Conservation (phyloP, 164 flowering plant genomes). For the Buxus sempervirens region DNA sequence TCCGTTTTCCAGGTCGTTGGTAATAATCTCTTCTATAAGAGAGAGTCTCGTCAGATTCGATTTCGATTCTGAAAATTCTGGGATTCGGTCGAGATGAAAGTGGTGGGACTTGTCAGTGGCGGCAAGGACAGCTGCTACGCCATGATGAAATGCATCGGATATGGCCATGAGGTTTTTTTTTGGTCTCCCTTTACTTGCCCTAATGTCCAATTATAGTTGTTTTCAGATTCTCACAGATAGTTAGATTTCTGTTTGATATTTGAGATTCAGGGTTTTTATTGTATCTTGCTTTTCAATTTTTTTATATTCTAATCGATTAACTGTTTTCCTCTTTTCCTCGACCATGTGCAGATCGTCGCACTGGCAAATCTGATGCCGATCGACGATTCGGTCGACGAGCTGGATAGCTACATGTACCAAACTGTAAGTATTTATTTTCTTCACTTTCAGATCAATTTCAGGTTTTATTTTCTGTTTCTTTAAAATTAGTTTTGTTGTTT, state of each 20-base stretch:
- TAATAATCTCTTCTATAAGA: too few species aligned
- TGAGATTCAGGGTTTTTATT: background rate
- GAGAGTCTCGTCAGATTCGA: background rate
- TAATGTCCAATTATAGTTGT: background rate
- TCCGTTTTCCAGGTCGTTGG: too few species aligned
- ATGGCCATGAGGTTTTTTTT: slow-evolving; percentile 69
- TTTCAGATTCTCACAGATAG: background rate
- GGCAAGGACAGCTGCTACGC: slow-evolving; percentile 98
- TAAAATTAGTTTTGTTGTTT: too few species aligned
- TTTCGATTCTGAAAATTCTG: background rate
- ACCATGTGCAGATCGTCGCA: slow-evolving; percentile 62
- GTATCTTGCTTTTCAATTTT: background rate
- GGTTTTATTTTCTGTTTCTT: background rate
- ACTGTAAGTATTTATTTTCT: slow-evolving; percentile 48
- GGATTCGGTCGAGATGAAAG: slow-evolving; percentile 53
- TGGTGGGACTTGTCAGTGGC: slow-evolving; percentile 89
- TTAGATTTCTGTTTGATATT: background rate
- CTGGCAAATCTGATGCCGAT: slow-evolving; percentile 91
- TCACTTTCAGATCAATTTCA: background rate
- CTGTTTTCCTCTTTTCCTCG: background rate
- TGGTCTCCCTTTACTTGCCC: background rate
- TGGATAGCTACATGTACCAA: slow-evolving; percentile 97
- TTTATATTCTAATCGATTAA: background rate
- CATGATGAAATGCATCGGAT: slow-evolving; percentile 83
- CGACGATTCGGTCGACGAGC: slow-evolving; percentile 83